phyloP scores from a whole-genome alignment of 257 asterid species.

The Plantago major region DNA sequence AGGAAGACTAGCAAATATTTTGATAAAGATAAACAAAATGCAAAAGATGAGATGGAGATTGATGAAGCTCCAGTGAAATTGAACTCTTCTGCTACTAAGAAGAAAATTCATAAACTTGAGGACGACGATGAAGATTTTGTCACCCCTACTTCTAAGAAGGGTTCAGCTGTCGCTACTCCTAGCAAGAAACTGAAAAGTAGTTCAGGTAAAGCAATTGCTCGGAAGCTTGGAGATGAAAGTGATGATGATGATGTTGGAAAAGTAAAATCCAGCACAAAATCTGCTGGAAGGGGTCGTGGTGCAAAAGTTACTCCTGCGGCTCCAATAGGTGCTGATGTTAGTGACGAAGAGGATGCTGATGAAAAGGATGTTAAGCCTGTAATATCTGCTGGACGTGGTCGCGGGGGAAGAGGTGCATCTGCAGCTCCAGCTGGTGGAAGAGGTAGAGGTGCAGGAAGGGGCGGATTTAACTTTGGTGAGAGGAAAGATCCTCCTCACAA shows the following conservation, averaged over 20 bases:
- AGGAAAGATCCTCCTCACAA: constrained; percentile 99
- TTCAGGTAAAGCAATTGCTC: constrained; percentile 59
- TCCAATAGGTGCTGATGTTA: constrained; percentile 40
- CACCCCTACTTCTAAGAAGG: constrained; percentile 43
- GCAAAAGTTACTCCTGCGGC: constrained; percentile 46
- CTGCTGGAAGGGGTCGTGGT: constrained; percentile 77
- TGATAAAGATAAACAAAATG: constrained; percentile 41
- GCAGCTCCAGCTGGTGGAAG: constrained; percentile 72
- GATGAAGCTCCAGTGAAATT: constrained; percentile 54
- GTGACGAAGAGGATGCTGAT: constrained; percentile 56
- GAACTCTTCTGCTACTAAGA: constrained; percentile 55
- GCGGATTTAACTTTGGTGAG: constrained; percentile 96
- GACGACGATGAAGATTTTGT: constrained; percentile 63
- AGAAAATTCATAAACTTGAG: constrained; percentile 56
- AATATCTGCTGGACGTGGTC: constrained; percentile 84
- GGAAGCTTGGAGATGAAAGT: constrained; percentile 42
- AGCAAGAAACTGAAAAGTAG: constrained; percentile 65
- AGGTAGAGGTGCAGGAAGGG: constrained; percentile 97
- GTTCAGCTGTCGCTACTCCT: constrained; percentile 41
- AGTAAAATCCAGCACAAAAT: constrained; percentile 46
- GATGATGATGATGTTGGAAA: constrained; percentile 55
- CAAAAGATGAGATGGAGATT: constrained; percentile 48
- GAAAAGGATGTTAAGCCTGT: constrained; percentile 46
- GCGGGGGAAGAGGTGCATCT: constrained; percentile 78
- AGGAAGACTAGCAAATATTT: constrained; percentile 95